Base-by-base conservation (phyloP, 805 yeast genomes). In the Hanseniaspora clermontiae region DNA sequence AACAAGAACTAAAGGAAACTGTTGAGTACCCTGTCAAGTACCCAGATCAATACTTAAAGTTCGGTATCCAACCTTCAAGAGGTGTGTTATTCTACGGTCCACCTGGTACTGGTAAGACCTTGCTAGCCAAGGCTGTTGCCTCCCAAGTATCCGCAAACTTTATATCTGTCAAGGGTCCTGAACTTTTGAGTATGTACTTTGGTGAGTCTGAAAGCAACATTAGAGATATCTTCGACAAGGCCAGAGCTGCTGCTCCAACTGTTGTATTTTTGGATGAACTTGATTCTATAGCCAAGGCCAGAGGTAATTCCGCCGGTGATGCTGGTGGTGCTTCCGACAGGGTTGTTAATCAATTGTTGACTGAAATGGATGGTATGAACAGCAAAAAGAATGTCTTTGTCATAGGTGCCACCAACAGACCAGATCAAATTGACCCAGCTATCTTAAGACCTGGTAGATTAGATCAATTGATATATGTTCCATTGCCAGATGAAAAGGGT, bases 311-410 rank as follows among this genome's bases (percentile, higher is more conserved):
- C 42, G 71, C 74, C 58, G 95, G 96, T 63, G 96, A 90, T 71
- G 95, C 96, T 20, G 96, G 96, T 63, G 97, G 97, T 59, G 96
- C 97, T 29, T 82, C 93, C 55, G 97, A 90, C 74, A 83, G 95
- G 72, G 96, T 90, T 60, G 97, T 90, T 54, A 90, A 91, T 73
- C 97, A 90, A 75, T 79, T 90, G 68, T 79, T 90, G 70, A 89
- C 97, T 9, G 96, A 90, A 75, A 93, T 93, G 98, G 99, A 93
- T 73, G 99, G 99, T 81, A 93, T 93, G 98, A 93, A 93, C 70
- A 96, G 97, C 61, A 93, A 93, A 78, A 93, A 93, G 83, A 93
- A 93, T 68, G 98, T 93, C 39, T 93, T 93, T 68, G 97, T 93
- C 57, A 88, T 93, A 74, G 99, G 98, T 74, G 99, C 99, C 43